Base-by-base conservation (phyloP, 2,329 filamentous ascomycete species). In the Diplocarpon rosae region DNA sequence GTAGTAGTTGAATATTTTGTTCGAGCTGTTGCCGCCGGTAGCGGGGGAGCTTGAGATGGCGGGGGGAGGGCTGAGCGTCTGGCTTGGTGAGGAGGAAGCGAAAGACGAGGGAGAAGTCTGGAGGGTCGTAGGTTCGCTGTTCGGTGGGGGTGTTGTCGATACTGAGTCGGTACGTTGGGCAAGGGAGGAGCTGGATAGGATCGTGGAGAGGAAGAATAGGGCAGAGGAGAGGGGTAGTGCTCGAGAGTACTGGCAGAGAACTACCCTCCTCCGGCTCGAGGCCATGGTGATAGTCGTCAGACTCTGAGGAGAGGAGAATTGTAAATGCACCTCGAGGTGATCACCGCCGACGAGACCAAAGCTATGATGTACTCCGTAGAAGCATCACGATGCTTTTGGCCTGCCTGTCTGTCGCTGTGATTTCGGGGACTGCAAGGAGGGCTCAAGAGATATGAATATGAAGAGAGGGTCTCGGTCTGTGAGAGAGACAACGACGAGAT, bases 1-100 rank as follows among this genome's bases (percentile, higher is more conserved):
- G 40, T 59, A 66, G 63, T 76, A 78, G 52, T 73, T 67, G 60
- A 78, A 73, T 51, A 73, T 74, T 52, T 71, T 68, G 48, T 67
- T 64, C 42, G 67, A 64, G 3, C 70, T 56, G 27, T 54, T 51
- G 35, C 56, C 33, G 13, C 54, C 45, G 20, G 49, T 45, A 37
- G 34, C 39, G 11, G 45, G 20, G 20, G 46, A 17, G 35, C 49
- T 44, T 16, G 40, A 37, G 24, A 47, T 17, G 6, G 47, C 17
- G 1, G 28, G 32, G 6, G 39, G 16, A 33, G 47, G 15, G 34
- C 24, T 13, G 45, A 31, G 37, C 20, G 34, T 39, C 30, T 38
- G 42, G 12, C 42, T 30, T 30, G 27, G 35, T 13, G 37, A 30
- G 20, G 42, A 24, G 39, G 32, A 28, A 7, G 39, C 35, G 15